phyloP scores from a whole-genome alignment of 2,329 filamentous ascomycete species.

The Penicillium italicum region DNA sequence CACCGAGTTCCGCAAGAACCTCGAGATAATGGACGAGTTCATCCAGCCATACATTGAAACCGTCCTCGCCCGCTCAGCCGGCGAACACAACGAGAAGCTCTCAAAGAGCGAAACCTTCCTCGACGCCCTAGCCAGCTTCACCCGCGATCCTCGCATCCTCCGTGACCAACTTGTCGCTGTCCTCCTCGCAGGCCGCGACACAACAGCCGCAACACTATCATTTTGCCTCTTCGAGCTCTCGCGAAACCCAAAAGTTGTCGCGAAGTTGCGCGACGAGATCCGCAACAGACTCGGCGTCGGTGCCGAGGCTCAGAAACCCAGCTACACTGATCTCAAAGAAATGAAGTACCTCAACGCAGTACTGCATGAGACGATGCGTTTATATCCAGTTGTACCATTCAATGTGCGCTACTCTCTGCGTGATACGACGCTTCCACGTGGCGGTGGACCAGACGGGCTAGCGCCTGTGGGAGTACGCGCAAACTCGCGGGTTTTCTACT shows the following conservation, averaged over 20 bases:
- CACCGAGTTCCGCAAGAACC: slow-evolving; percentile 58
- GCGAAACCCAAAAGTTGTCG: slow-evolving; percentile 63
- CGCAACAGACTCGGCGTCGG: slow-evolving; percentile 61
- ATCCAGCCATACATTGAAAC: slow-evolving; percentile 74
- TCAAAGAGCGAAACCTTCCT: slow-evolving; percentile 79
- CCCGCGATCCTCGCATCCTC: slow-evolving; percentile 60
- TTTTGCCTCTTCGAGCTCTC: slow-evolving; percentile 82
- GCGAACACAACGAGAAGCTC: slow-evolving; percentile 67
- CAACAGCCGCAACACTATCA: slow-evolving; percentile 75
- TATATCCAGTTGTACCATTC: slow-evolving; percentile 76
- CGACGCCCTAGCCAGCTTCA: slow-evolving; percentile 77
- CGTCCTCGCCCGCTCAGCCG: slow-evolving; percentile 63
- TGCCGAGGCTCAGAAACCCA: slow-evolving; percentile 48
- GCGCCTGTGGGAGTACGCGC: slow-evolving; percentile 47
- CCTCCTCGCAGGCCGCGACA: slow-evolving; percentile 77
- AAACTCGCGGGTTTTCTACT: slow-evolving; percentile 50
- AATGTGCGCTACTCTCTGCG: slow-evolving; percentile 69
- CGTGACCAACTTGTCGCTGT: slow-evolving; percentile 82
- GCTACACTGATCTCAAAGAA: slow-evolving; percentile 76
- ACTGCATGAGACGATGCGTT: slow-evolving; percentile 71
- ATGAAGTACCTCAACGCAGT: slow-evolving; percentile 76
- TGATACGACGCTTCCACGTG: slow-evolving; percentile 71
- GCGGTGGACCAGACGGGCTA: slow-evolving; percentile 50
- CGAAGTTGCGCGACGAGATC: slow-evolving; percentile 71
- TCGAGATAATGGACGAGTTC: slow-evolving; percentile 70